Conservation (phyloP, 176 grass and related monocot species). For the Chrysopogon serrulatus region DNA sequence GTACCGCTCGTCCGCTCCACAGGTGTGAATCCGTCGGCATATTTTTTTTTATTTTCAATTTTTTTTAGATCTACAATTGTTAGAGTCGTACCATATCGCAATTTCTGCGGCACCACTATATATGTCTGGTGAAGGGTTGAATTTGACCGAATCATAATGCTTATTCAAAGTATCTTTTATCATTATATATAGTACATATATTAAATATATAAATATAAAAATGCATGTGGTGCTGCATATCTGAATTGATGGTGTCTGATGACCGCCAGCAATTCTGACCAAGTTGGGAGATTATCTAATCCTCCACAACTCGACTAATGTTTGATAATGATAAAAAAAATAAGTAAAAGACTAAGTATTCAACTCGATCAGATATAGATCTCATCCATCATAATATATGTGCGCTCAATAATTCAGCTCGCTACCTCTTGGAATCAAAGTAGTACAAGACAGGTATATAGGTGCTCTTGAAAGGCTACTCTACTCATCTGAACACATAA, state of each 20-base stretch:
- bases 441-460: neutral
- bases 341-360: neutral
- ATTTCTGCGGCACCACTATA: no score
- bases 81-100: no score
- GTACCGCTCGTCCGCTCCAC: neutral
- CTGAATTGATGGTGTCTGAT: neutral
- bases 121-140: no score
- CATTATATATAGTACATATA: no score
- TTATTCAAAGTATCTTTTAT: neutral
- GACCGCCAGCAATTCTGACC: neutral
- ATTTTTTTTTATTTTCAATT: no score
- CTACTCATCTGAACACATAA: neutral
- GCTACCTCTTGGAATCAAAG: neutral
- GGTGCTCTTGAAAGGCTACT: neutral
- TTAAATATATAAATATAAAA: neutral
- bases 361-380: conserved; percentile 5
- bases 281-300: neutral
- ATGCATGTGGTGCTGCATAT: neutral
- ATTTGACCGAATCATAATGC: neutral
- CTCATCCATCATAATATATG: neutral
- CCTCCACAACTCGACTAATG: neutral
- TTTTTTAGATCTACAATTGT: no score
- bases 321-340: neutral
- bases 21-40: neutral
- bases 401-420: neutral